Percentiles rank a stretch among this genome's conserved stretches.
Conservation (phyloP, 1,284 basidiomycete species). For the Marasmius fiardii region DNA sequence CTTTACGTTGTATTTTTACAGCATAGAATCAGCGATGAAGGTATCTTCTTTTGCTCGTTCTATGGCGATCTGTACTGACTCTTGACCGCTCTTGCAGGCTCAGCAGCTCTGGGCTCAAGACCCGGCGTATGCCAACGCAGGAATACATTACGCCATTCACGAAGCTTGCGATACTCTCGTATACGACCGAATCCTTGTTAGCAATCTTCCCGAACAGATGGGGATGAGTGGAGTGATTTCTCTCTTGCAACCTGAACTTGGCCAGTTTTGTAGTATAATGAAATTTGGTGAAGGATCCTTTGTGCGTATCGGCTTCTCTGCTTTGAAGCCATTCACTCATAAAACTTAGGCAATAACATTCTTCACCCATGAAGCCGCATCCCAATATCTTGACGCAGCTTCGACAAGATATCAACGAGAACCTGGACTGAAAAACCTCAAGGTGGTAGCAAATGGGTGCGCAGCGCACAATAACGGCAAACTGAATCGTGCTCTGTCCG, state of each 20-base stretch:
- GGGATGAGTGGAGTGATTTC: not conserved
- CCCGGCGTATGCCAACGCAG: too few relatives aligned
- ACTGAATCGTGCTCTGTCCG: not conserved
- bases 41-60: too few relatives aligned
- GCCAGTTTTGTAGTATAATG: not conserved
- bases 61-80: too few relatives aligned
- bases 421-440: not conserved
- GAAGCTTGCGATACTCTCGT: not conserved
- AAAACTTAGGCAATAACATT: not conserved
- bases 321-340: not conserved
- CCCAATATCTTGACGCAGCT: not conserved
- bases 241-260: not conserved
- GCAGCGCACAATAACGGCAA: not conserved
- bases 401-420: not conserved
- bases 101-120: too few relatives aligned
- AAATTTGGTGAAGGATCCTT: not conserved
- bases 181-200: not conserved
- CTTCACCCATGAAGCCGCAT: not conserved
- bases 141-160: too few relatives aligned
- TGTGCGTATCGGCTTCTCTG: not conserved
- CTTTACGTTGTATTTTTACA: too few relatives aligned
- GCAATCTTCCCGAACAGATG: not conserved
- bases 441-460: not conserved
- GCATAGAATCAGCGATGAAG: too few relatives aligned
- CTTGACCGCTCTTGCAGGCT: too few relatives aligned